Conservation (phyloP, 208 protist species). For the Leishmania turanica region DNA sequence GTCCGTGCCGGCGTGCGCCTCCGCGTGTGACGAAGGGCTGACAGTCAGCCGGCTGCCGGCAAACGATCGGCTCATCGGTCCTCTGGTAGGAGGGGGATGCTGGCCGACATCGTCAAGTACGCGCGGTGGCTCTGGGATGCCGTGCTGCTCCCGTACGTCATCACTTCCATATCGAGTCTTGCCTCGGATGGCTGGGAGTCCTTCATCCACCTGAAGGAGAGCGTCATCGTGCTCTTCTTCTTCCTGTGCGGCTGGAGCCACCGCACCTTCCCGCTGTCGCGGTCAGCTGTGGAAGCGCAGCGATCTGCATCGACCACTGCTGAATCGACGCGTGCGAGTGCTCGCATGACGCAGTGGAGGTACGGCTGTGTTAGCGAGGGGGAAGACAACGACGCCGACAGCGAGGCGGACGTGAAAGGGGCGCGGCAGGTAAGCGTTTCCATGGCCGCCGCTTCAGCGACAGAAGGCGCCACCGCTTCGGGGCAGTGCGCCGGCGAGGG, state of each 20-base stretch:
- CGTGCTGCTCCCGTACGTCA: constrained; percentile 52
- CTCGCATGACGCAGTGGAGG: neutral
- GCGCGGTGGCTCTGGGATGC: constrained; percentile 48
- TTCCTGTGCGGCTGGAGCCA: constrained; percentile 82
- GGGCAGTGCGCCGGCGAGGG: neutral
- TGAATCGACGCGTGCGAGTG: neutral
- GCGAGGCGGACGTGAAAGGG: constrained; percentile 18
- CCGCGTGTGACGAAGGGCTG: neutral
- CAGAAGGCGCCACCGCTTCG: neutral
- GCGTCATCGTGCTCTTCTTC: constrained; percentile 58
- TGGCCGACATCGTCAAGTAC: constrained; percentile 30
- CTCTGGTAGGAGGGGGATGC: constrained; percentile 14
- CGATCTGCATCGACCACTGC: constrained; percentile 5
- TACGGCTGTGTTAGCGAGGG: constrained; percentile 11
- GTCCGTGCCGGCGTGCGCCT: neutral
- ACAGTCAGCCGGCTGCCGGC: neutral
- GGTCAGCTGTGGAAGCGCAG: constrained; percentile 21
- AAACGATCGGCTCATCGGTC: neutral
- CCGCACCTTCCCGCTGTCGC: constrained; percentile 52
- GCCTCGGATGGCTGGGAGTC: constrained; percentile 67
- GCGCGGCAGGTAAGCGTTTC: neutral
- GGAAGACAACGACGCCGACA: constrained; percentile 29
- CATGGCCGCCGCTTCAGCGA: neutral
- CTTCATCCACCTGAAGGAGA: constrained; percentile 44
- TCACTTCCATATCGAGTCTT: constrained; percentile 46